phyloP scores from a whole-genome alignment of 106 monocot species.

The Platanthera zijinensis region DNA sequence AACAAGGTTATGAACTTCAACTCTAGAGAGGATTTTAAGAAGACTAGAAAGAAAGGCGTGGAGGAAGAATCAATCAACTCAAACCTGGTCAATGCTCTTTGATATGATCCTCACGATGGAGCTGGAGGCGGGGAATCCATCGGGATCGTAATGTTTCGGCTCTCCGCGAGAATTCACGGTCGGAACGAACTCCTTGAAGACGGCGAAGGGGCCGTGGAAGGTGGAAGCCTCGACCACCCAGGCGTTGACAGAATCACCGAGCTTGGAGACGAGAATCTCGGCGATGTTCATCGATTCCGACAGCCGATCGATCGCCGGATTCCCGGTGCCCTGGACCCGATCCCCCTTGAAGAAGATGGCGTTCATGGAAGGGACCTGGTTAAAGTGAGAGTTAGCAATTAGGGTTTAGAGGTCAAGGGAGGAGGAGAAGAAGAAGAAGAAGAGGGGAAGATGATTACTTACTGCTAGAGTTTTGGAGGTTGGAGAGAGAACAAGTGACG shows the following conservation, averaged over 20 bases:
- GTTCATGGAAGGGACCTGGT: constrained; percentile 57
- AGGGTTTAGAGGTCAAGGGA: not conserved
- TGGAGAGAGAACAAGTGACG: constrained; percentile 56
- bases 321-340: constrained; percentile 51
- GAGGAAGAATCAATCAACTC: not conserved
- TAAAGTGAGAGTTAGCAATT: not conserved
- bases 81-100: constrained; percentile 51
- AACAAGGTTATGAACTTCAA: too few relatives aligned
- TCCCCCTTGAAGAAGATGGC: constrained; percentile 91
- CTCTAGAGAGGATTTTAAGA: too few relatives aligned
- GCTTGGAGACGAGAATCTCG: constrained; percentile 48
- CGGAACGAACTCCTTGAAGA: constrained; percentile 70
- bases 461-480: constrained; percentile 61
- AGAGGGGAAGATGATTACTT: constrained; percentile 26
- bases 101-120: constrained; percentile 34
- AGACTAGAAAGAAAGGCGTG: not conserved
- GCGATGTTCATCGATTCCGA: constrained; percentile 58
- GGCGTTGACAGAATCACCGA: constrained; percentile 36
- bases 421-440: too few relatives aligned
- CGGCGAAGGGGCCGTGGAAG: constrained; percentile 64
- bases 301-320: constrained; percentile 57
- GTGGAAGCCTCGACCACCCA: constrained; percentile 81
- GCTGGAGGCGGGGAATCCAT: constrained; percentile 60
- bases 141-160: constrained; percentile 58
- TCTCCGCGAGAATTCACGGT: constrained; percentile 55